Evolutionary conservation across 2,329 filamentous ascomycete species (phyloP), one percentile per base, ranked within the genome.

Genomic region (Claviceps monticola): DNA sequence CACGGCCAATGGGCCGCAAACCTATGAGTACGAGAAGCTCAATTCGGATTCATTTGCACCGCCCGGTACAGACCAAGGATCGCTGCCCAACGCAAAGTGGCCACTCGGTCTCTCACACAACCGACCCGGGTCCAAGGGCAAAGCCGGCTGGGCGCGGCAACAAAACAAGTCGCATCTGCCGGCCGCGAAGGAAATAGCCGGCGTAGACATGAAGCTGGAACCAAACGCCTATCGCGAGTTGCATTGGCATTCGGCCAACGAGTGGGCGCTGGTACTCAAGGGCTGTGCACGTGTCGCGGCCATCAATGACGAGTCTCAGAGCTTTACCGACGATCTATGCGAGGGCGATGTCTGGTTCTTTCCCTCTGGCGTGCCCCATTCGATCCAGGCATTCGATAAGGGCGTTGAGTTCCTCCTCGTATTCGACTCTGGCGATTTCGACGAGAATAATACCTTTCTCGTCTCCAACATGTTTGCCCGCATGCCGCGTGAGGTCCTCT

Each of bases 331-430:
- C 51, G 71, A 76, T 48, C 56, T 78, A 9, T 67, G 68, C 29
- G 46, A 56, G 23, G 44, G 54, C 51, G 51, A 54, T 43, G 49
- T 56, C 51, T 49, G 57, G 56, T 76, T 73, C 60, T 78, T 77
- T 62, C 70, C 74, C 1, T 63, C 68, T 0, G 72, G 72, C 41
- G 58, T 76, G 49, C 70, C 77, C 1, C 74, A 72, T 61, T 75
- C 71, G 2, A 70, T 80, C 43, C 78, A 76, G 62, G 78, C 71
- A 0, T 71, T 80, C 13, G 74, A 74, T 4, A 66, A 73, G 36
- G 79, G 78, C 1, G 68, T 65, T 42, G 79, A 82, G 59, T 82
- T 81, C 59, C 67, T 82, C 1, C 68, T 82, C 2, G 72, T 83
- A 48, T 83, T 83, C 56, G 74, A 83, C 62, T 66, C 74, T 51